Evolutionary conservation across 305 asterid genomes (phyloP), one percentile per base, ranked within the genome.

Genomic region (Fraxinus floribunda): DNA sequence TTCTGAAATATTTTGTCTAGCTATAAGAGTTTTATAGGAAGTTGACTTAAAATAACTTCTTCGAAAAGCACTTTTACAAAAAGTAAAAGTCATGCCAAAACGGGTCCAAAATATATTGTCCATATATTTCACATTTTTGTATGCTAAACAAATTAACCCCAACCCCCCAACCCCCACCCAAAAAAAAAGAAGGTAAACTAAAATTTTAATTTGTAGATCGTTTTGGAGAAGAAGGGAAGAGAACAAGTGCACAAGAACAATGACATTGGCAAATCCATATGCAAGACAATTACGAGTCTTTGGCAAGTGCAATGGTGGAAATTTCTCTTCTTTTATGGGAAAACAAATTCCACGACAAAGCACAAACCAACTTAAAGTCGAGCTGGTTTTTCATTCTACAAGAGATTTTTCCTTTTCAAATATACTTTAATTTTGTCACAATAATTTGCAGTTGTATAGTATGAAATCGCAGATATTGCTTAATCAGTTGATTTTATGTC

Each of bases 301-400:
- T 88, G 90, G 93, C 81, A 77, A 79, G 49, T 70, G 32, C 81
- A 84, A 36, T 92, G 92, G 92, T 85, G 90, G 92, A 90, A 84
- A 81, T 35, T 87, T 20, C 77, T 86, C 49, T 85, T 82, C 76
- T 75, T 87, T 57, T 73, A 20, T 34, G 85, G 78, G 82, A 84
- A 71, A n/a, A 78, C 34, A 39, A 81, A 64, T 30, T 83, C 74
- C 49, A 78, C 3, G 11, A 78, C 75, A 60, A 89, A 86, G 75
- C 57, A 74, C 52, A 89, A 87, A 78, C 78, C 74, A 18, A 89
- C 30, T 18, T 60, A 20, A 18, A 60, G 30, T 60, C 70, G 29
- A 26, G n/a, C 36, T 24, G 18, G 0, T 7, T 64, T 24, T 64
- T 26, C n/a, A 26, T 26, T 57, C 26, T 1, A n/a, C 66, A 6